phyloP scores from a whole-genome alignment of 2,329 filamentous ascomycete species.

The Ophiostoma australiae region DNA sequence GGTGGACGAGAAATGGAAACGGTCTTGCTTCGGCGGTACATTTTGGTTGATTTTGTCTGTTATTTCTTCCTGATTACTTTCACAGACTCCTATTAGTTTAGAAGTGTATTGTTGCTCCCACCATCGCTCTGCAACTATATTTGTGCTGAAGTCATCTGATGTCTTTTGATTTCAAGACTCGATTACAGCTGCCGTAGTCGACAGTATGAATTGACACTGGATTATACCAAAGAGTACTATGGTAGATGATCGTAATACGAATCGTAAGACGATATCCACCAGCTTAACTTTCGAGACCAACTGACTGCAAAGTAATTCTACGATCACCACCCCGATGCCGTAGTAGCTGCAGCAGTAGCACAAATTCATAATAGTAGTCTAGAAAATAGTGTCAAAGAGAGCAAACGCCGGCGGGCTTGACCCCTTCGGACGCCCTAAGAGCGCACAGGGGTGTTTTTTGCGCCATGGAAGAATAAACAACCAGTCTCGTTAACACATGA shows the following conservation, averaged over 20 bases:
- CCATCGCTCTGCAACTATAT: neutral
- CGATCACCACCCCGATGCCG: neutral
- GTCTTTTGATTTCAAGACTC: too few species aligned
- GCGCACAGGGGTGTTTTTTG: neutral
- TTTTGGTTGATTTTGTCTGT: slow-evolving; percentile 5
- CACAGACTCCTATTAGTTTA: too few species aligned
- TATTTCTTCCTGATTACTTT: neutral
- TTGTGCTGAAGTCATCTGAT: too few species aligned
- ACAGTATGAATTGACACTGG: too few species aligned
- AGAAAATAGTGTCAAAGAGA: neutral
- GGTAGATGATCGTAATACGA: neutral
- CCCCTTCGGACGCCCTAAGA: neutral
- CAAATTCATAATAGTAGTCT: too few species aligned
- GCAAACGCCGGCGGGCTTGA: neutral
- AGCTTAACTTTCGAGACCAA: neutral
- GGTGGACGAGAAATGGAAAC: neutral
- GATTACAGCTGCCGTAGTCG: too few species aligned
- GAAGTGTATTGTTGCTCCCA: neutral
- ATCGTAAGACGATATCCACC: neutral
- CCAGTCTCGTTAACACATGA: neutral
- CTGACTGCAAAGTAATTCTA: neutral
- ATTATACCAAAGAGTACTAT: too few species aligned
- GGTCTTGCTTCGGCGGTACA: slow-evolving; percentile 13
- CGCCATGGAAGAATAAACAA: neutral
- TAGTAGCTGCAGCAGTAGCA: neutral